Base-by-base conservation (phyloP, 176 grass and related monocot genomes). In the Oryza punctata region DNA sequence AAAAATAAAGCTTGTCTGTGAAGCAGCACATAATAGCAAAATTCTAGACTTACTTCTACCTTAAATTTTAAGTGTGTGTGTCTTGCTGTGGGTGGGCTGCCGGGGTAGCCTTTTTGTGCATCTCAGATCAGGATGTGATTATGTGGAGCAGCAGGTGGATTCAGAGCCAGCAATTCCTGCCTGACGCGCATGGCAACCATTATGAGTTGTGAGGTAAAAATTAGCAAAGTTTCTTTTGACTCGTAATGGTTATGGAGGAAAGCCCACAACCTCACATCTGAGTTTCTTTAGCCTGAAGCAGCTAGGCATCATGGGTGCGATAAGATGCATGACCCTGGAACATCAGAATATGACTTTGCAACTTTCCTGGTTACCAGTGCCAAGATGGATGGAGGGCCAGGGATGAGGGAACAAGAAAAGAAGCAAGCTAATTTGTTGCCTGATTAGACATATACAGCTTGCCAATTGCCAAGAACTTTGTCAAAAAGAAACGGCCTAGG, bases 361-460 rank as follows among this genome's bases (percentile, higher is more conserved):
- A 32, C 85, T 91, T 94, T 94, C 74, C 88, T 76, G 61, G 71
- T 88, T 89, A 86, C 89, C 92, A 89, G 73, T 90, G 70, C 74
- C 82, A 27, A 77, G 73, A 84, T 78, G 81, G 73, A 85, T 32
- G 75, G 30, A 88, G 82, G 69, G 76, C 67, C 70, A 83, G 21
- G 63, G 50, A 61, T 24, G 21, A 57, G 29, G 82, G 70, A 89
- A 64, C 33, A 12, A 29, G 47, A 76, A 89, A 85, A 85, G 69
- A 30, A 70, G 50, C 18, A 81, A 81, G 46, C 64, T 16, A 76
- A 60, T 89, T 76, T 70, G 70, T 88, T 74, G 79, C 72, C n/a
- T 46, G 46, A 49, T 32, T 85, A 65, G 71, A 74, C 52, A 57
- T 73, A 75, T 75, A 57, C 81, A 73, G 65, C 66, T 87, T 92